These are phyloP conservation scores for Botrytis porri DNA, from an alignment of 2,329 filamentous ascomycete genomes.

Conservation along the genomic window DNA sequence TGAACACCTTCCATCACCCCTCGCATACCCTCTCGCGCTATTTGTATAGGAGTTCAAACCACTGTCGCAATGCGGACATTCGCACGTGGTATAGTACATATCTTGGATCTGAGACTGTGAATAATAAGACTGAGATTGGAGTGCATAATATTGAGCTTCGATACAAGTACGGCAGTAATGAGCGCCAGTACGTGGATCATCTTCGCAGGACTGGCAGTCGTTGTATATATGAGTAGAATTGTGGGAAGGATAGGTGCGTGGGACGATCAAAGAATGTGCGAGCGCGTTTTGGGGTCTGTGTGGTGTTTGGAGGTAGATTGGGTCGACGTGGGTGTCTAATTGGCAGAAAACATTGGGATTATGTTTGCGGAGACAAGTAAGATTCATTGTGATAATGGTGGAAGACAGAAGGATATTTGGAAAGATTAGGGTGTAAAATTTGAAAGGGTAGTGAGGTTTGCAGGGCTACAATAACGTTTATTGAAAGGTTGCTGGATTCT, in stretches of 20 bases:
- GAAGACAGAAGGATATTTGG: neutral
- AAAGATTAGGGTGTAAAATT: neutral
- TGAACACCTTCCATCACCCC: neutral
- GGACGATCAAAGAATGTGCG: neutral
- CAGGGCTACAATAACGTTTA: neutral
- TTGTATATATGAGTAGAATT: constrained; percentile 1
- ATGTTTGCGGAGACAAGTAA: constrained; percentile 6
- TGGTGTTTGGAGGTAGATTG: constrained; percentile 7
- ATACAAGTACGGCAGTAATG: constrained; percentile 13
- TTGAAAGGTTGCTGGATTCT: neutral
- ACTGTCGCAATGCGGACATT: constrained; percentile 19
- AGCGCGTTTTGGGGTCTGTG: neutral
- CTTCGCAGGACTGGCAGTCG: constrained; percentile 16
- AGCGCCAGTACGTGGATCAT: constrained; percentile 16
- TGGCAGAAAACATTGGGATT: constrained; percentile 14
- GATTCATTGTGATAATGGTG: constrained; percentile 8
- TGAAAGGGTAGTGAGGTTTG: neutral
- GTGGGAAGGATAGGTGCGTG: constrained; percentile 2
- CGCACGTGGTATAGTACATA: constrained; percentile 10
- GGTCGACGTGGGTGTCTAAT: neutral
- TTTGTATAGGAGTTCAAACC: neutral
- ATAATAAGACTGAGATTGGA: neutral
- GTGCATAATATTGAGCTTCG: constrained; percentile 2
- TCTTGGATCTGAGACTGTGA: constrained; percentile 2
- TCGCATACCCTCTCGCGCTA: neutral